A percentile compares a stretch with the other conserved stretches of the same genome.
phyloP scores from a whole-genome alignment of 1,139 yeast species.

The Magnusiomyces suaveolens region DNA sequence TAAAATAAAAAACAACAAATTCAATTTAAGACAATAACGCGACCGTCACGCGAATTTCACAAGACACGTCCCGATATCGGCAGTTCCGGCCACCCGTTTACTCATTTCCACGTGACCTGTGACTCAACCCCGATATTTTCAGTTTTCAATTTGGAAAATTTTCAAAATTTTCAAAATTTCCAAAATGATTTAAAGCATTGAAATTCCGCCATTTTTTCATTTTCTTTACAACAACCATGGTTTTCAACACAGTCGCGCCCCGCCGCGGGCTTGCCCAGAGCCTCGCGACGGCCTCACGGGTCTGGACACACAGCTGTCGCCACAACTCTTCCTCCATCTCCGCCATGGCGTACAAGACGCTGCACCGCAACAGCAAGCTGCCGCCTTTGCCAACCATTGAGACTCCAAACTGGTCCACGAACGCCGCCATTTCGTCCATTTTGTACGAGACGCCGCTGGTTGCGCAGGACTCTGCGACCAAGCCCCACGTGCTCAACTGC shows the following conservation, averaged over 20 bases:
- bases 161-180: no score
- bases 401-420: conserved; percentile 91
- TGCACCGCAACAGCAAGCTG: conserved; percentile 70
- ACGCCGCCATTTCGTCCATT: conserved; percentile 90
- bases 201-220: neutral
- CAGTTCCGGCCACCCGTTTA: no score
- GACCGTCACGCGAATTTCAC: no score
- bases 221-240: conserved; percentile 4
- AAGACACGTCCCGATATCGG: no score
- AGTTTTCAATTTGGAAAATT: neutral
- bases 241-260: conserved; percentile 10
- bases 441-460: conserved; percentile 87
- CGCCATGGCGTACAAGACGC: conserved; percentile 86
- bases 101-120: neutral
- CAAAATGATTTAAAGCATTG: neutral
- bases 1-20: neutral
- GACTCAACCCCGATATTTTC: neutral
- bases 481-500: conserved; percentile 86
- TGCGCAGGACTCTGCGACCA: conserved; percentile 35
- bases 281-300: no score
- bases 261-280: neutral
- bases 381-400: conserved; percentile 94
- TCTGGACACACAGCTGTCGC: conserved; percentile 4
- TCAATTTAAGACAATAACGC: no score
- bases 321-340: conserved; percentile 52